Evolutionary conservation across 176 grass and related monocot genomes (phyloP).

Genomic region (Tuctoria greenei): DNA sequence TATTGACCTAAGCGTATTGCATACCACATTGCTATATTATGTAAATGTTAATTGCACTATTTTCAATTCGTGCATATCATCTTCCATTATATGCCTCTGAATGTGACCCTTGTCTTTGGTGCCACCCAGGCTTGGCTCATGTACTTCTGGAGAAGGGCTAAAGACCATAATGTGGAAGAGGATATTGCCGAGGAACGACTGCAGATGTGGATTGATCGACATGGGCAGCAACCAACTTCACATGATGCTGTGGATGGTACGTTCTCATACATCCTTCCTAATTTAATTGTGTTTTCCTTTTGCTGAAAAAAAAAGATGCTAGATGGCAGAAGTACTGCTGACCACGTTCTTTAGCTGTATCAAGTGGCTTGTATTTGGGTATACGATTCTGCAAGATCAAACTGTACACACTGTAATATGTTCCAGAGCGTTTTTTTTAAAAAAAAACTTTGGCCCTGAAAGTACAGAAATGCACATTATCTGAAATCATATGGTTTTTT

Average conservation of each 20-base stretch:
- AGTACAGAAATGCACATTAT: no score
- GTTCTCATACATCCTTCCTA: not conserved
- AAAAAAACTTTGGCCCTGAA: no score
- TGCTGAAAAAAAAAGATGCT: no score
- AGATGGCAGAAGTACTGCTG: no score
- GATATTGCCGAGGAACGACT: slow-evolving; percentile 86
- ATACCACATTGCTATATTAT: not conserved
- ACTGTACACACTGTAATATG: no score
- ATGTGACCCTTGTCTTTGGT: slow-evolving; percentile 18
- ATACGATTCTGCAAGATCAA: no score
- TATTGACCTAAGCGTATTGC: not conserved
- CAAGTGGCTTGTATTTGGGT: no score
- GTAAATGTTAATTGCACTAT: not conserved
- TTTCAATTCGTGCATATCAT: not conserved
- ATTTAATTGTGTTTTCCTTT: not conserved
- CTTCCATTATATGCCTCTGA: not conserved
- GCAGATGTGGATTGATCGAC: slow-evolving; percentile 71
- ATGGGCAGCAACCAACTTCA: slow-evolving; percentile 65
- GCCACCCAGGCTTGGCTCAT: slow-evolving; percentile 68
- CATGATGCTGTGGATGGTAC: slow-evolving; percentile 90
- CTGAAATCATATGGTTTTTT: no score
- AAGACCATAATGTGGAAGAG: slow-evolving; percentile 65
- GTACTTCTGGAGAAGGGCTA: slow-evolving; percentile 94
- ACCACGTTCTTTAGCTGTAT: no score
- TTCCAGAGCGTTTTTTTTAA: no score